Base-by-base conservation (phyloP, 768 basidiomycete species). In the Hortiboletus campestris region DNA sequence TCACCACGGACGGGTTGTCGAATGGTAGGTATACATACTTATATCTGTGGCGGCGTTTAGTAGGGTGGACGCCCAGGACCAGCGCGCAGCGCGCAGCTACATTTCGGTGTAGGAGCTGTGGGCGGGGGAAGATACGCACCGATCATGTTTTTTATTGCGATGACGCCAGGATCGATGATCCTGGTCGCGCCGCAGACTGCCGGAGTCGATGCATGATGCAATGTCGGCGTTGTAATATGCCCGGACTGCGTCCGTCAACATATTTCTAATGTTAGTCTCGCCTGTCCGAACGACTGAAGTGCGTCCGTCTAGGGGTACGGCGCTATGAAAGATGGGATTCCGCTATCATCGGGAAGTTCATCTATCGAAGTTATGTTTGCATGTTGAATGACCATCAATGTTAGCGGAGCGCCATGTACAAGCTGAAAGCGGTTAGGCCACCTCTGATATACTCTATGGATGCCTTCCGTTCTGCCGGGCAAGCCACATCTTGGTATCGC, bases 241-340 rank as follows among this genome's bases (percentile, higher is more conserved):
- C 65, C 65, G 64, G 46, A 55, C 62, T 47, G 55, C 62, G 50
- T 61, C 46, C 20, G 55, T 56, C 3, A 57, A 29, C 49, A 55
- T 55, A 20, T 52, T 56, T 0, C 60, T 49, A 4, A 60, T 1
- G 38, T 48, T 39, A 2, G 55, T 48, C 9, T 57, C 55, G 3
- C 9, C 20, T 9, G 48, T 53, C 46, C 50, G 53, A 46, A 48
- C 20, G n/a, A 22, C 36, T 2, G 44, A 51, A 6, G 36, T 51
- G 35, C 55, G 53, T 31, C 42, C 53, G 6, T 55, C 51, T n/a
- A 59, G 51, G 36, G 54, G 50, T 2, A 53, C 45, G 6, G 42
- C 36, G n/a, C 47, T 38, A 28, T 43, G 20, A 45, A 58, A 57
- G 10, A 55, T 25, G 19, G 55, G 4, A 58, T 44, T 2, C 52